Percentiles rank a stretch among this genome's conserved stretches.
These are phyloP conservation scores for Xylaria sp. DNA, from an alignment of 495 filamentous ascomycete genomes.

Conservation along the genomic window DNA sequence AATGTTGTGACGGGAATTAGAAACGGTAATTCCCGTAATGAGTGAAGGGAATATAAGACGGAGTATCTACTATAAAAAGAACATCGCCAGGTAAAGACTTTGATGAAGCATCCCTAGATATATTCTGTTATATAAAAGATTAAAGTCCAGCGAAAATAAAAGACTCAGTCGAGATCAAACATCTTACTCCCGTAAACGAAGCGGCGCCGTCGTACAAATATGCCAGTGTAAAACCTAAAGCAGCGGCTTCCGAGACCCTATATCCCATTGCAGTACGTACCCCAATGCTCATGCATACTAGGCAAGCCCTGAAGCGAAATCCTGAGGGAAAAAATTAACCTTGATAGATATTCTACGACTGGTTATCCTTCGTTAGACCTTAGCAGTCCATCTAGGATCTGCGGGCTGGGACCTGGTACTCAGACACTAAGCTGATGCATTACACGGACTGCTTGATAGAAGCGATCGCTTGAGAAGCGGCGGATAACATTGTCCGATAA, in stretches of 20 bases:
- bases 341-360: constrained; percentile 4
- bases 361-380: background rate
- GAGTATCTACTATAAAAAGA: background rate
- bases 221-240: background rate
- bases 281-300: background rate
- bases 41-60: constrained; percentile 21
- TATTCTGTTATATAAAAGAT: background rate
- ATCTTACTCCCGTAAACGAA: background rate
- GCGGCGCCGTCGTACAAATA: background rate
- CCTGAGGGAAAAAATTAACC: background rate
- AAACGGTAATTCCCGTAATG: constrained; percentile 10
- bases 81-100: background rate
- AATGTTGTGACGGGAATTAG: background rate
- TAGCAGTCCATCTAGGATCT: background rate
- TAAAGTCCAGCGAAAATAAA: background rate
- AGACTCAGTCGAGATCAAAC: background rate
- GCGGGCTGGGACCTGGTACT: background rate
- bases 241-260: background rate
- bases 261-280: background rate
- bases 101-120: background rate
- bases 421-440: background rate
- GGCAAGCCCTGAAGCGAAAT: background rate
- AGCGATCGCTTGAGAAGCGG: background rate
- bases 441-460: background rate
- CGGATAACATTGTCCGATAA: background rate